Conservation (phyloP, 192 early-diverging fungal genomes). For the Podochytrium sp. region DNA sequence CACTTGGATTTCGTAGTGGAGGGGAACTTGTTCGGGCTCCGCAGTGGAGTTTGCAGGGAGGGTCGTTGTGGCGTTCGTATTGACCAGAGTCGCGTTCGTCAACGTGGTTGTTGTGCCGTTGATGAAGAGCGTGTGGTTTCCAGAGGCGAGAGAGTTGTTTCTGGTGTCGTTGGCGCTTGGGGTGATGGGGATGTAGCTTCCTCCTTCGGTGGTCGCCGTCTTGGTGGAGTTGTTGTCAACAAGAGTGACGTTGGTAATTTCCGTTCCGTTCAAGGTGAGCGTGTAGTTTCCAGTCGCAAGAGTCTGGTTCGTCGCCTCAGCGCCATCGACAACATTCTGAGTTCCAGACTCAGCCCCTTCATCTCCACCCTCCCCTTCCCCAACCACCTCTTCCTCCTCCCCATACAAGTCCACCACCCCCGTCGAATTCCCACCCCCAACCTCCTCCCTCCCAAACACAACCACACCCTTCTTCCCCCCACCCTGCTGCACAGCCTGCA, state of each 20-base stretch:
- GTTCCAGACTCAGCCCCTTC: no score
- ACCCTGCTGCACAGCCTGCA: neutral
- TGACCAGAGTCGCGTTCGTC: neutral
- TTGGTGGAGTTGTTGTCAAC: neutral
- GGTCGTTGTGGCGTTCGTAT: no score
- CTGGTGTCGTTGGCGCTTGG: neutral
- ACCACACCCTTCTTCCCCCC: neutral
- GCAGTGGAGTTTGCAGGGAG: neutral
- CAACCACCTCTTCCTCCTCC: no score
- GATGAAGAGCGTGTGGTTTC: neutral
- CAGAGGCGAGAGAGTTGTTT: neutral
- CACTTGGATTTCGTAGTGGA: neutral
- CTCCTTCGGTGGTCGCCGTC: neutral
- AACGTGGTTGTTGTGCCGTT: neutral
- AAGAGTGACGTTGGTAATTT: neutral
- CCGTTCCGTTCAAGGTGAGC: neutral
- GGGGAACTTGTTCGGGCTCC: neutral
- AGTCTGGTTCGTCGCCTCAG: neutral
- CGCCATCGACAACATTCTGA: neutral
- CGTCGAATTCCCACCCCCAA: no score
- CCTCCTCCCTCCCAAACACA: neutral
- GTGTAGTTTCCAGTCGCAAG: neutral
- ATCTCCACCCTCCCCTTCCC: no score
- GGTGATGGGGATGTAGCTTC: neutral
- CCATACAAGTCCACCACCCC: no score